phyloP scores from a whole-genome alignment of 169 alveolate genomes.

The Eimeria zaria region DNA sequence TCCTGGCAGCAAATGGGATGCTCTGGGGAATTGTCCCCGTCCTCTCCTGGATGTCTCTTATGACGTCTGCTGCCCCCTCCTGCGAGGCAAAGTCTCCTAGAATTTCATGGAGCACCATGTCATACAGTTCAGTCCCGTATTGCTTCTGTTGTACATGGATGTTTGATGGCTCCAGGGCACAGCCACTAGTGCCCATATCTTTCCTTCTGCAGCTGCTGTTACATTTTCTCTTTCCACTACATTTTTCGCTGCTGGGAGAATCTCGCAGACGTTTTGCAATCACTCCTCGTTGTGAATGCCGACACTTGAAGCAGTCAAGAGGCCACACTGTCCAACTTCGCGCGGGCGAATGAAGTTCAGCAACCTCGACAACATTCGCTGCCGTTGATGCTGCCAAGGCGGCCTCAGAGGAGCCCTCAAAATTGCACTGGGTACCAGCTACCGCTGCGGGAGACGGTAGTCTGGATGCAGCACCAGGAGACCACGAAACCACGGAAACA shows the following conservation, averaged over 20 bases:
- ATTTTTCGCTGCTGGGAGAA: background rate
- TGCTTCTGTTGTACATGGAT: background rate
- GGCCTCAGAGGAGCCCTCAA: background rate
- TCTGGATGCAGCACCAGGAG: background rate
- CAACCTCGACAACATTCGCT: background rate
- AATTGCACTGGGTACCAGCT: background rate
- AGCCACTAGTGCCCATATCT: background rate
- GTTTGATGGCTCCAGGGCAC: background rate
- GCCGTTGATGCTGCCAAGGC: constrained; percentile 4
- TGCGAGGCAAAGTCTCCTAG: constrained; percentile 94
- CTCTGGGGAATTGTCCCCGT: constrained; percentile 88
- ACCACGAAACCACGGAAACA: background rate
- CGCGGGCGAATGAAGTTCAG: background rate
- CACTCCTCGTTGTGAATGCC: background rate
- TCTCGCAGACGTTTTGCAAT: constrained; percentile 6
- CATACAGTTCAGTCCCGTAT: constrained; percentile 85
- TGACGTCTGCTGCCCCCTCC: constrained; percentile 94
- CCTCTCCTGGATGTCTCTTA: constrained; percentile 91
- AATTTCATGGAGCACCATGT: constrained; percentile 92
- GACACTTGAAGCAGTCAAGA: background rate
- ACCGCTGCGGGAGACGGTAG: background rate
- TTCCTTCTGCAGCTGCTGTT: background rate
- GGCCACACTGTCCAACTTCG: background rate
- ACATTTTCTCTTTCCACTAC: background rate
- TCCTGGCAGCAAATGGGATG: constrained; percentile 91